Conservation (phyloP, 148 eudicot genomes). For the Camellia japonica region DNA sequence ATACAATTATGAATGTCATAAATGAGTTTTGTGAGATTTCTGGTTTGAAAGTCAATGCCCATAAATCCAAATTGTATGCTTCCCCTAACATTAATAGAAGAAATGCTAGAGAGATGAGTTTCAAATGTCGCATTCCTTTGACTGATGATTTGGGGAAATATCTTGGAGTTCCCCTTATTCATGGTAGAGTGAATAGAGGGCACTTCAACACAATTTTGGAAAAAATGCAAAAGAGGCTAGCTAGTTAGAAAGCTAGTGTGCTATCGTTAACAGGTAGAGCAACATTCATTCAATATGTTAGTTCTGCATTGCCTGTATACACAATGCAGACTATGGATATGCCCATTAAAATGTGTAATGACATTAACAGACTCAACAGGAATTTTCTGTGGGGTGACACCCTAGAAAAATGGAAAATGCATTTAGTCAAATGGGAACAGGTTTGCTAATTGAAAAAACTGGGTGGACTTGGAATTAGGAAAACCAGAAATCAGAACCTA, state of each 20-base stretch:
- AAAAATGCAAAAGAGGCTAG: neutral
- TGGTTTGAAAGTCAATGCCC: neutral
- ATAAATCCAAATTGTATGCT: neutral
- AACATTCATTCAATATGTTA: neutral
- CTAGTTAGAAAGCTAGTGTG: neutral
- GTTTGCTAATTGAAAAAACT: too few species aligned
- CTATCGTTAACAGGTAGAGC: neutral
- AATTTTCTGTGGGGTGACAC: neutral
- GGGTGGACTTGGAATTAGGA: too few species aligned
- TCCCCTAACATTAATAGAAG: neutral
- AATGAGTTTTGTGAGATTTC: neutral
- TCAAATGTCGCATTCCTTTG: neutral
- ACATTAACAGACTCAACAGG: neutral
- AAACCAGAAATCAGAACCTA: too few species aligned
- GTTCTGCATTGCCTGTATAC: neutral
- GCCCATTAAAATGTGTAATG: neutral
- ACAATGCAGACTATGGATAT: neutral
- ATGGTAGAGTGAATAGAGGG: neutral
- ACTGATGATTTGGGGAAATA: neutral
- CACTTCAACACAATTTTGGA: neutral
- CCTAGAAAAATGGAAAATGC: neutral
- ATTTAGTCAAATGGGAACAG: neutral
- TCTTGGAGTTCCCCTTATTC: neutral
- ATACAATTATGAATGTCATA: neutral
- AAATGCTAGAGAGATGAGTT: neutral